Conservation (phyloP, 2,329 filamentous ascomycete genomes). For the Dactylellina drechsleri region DNA sequence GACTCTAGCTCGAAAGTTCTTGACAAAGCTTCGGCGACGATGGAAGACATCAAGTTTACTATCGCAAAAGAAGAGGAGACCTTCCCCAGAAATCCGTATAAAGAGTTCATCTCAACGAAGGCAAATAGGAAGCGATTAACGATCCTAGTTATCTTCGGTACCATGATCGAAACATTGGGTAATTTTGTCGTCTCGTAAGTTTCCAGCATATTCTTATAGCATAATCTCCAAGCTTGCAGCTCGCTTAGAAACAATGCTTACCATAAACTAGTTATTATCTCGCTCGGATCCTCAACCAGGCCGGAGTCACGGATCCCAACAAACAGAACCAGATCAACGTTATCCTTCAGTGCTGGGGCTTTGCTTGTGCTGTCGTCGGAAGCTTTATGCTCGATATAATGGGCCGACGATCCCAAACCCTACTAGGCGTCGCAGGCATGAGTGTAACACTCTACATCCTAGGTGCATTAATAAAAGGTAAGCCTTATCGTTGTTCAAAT, state of each 20-base stretch:
- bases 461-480: conserved; percentile 59
- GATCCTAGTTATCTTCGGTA: conserved; percentile 58
- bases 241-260: too few relatives aligned
- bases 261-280: conserved; percentile 58
- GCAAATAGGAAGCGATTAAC: conserved; percentile 58
- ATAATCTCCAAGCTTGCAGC: too few relatives aligned
- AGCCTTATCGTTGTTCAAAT: not conserved
- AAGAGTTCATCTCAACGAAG: conserved; percentile 57
- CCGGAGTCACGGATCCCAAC: conserved; percentile 59
- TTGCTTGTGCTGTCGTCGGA: conserved; percentile 60
- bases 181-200: conserved; percentile 60
- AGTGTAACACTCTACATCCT: conserved; percentile 56
- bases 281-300: conserved; percentile 59
- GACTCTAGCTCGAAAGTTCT: conserved; percentile 51
- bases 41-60: conserved; percentile 57
- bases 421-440: conserved; percentile 59
- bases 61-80: conserved; percentile 57
- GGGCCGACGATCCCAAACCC: conserved; percentile 60
- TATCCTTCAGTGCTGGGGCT: conserved; percentile 62
- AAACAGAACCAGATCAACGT: conserved; percentile 60
- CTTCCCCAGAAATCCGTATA: conserved; percentile 59
- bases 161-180: conserved; percentile 58
- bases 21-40: conserved; percentile 42
- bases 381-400: conserved; percentile 61
- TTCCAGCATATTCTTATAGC: too few relatives aligned